A percentile compares a stretch with the other conserved stretches of the same genome.
Conservation (phyloP, 805 yeast genomes). For the Clavispora santaluciae region DNA sequence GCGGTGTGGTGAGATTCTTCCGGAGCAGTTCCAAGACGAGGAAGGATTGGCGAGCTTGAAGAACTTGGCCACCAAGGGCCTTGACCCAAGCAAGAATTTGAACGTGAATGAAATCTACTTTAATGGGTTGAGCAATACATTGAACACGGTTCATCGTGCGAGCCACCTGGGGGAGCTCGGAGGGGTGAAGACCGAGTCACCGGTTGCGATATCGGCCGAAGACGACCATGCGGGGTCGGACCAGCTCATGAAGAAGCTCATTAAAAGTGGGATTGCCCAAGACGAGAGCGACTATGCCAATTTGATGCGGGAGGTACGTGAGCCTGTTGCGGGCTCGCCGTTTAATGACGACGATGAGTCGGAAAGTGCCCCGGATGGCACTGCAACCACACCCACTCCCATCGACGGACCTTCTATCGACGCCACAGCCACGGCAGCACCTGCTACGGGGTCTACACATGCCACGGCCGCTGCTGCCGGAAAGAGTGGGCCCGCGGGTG, state of each 20-base stretch:
- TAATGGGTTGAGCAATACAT: constrained; percentile 23
- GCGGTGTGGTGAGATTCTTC: constrained; percentile 55
- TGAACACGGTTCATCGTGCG: constrained; percentile 23
- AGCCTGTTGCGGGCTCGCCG: constrained; percentile 29
- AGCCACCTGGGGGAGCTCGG: neutral
- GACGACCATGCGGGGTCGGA: constrained; percentile 1
- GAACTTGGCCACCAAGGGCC: constrained; percentile 27
- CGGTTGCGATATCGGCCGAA: neutral
- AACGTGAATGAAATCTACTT: constrained; percentile 34
- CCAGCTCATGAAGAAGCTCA: constrained; percentile 34
- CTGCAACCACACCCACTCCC: neutral
- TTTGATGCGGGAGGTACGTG: constrained; percentile 29
- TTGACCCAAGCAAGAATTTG: constrained; percentile 42
- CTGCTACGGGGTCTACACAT: too few relatives aligned
- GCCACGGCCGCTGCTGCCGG: neutral
- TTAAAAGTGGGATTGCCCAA: constrained; percentile 29
- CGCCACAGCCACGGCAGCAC: too few relatives aligned
- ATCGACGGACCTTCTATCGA: too few relatives aligned
- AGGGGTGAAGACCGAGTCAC: neutral
- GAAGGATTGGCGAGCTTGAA: constrained; percentile 40
- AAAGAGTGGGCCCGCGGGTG: neutral
- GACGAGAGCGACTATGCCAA: constrained; percentile 25
- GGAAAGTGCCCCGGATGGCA: constrained; percentile 5
- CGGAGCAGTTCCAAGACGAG: constrained; percentile 53
- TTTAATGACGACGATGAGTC: constrained; percentile 36